Evolutionary conservation across 2,329 filamentous ascomycete species (phyloP), one percentile per base, ranked within the genome.

Genomic region (Aspergillus sp.): DNA sequence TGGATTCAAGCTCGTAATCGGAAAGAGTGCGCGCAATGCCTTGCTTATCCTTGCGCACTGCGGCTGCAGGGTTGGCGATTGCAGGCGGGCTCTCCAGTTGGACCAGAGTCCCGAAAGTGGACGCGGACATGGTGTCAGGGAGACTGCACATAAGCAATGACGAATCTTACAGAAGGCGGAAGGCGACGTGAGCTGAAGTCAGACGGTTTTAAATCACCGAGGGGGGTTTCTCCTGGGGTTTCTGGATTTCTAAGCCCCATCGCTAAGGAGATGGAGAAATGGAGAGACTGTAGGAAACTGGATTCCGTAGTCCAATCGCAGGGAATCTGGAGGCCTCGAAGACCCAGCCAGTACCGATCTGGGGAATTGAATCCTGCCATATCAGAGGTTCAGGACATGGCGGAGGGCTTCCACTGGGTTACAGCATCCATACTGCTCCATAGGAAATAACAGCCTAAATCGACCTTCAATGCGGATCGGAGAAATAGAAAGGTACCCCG

Each of bases 51-150:
- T 65, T 68, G 30, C 58, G 63, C 35, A 69, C 53, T 40, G 71
- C 70, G 7, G 71, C 64, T 22, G 72, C 67, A 10, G 74, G 75
- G 32, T 65, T 73, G 22, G 69, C 52, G 36, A 77, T 61, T 17
- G 60, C 53, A 35, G 57, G 53, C 5, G 59, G 53, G 47, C 69
- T 67, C 38, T 79, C 73, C 22, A 79, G 70, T 43, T 75, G 68
- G 48, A 79, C 65, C 22, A 78, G 61, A 17, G 70, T 66, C 17
- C 72, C 72, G 20, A 78, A 63, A 11, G 57, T 58, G 19, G 54
- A 65, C 11, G 70, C 58, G 41, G 71, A 59, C 70, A 76, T 76
- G 16, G 35, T 69, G 53, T 26, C 26, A 2, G 32, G 14, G n/a
- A 20, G 24, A 17, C 13, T 32, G 33, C 24, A 35, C 11, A n/a